Base-by-base conservation (phyloP, 208 protist species). In the Sergeia podlipaevii region DNA sequence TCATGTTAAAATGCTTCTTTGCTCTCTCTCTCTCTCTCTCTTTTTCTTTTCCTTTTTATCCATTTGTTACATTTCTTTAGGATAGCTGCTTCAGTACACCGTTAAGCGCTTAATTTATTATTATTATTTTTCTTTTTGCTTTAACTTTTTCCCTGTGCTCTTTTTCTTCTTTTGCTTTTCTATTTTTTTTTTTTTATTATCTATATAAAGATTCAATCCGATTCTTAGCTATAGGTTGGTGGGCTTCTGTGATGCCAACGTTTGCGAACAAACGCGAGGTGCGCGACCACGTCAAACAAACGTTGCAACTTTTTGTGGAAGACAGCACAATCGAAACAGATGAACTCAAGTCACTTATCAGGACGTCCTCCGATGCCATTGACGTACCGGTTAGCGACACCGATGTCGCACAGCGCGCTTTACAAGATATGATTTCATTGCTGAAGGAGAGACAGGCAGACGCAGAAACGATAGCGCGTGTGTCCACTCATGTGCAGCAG, bases 251-350 rank as follows among this genome's bases (percentile, higher is more conserved):
- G 59, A 10, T 52, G 6, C 26, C 29, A 11, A 77, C 58, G 1
- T 62, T 80, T 21, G 57, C 55, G 0, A 87, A 73, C 58, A 87
- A 88, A 38, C 76, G 84, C 11, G 84, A 88, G 23, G 84, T 88
- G 47, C 84, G 78, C n/a, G 69, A 88, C 50, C 63, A 65, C 24
- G 62, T 77, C 17, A 87, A 85, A 61, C 37, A 54, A 2, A 28
- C 71, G 4, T 74, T 91, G 7, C 66, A 86, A 51, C 15, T 54
- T 20, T 75, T 72, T 49, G 67, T 77, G 5, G 67, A 74, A 15
- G 70, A 64, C 1, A 56, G 64, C 33, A 28, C 68, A 41, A 77
- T 91, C 41, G 79, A 88, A 42, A 45, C 65, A n/a, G 79, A 85
- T 58, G 80, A 89, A 27, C 55, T 89, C 18, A 82, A 77, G 50